phyloP scores from a whole-genome alignment of 331 rosid genomes.

The Quercus phellos region DNA sequence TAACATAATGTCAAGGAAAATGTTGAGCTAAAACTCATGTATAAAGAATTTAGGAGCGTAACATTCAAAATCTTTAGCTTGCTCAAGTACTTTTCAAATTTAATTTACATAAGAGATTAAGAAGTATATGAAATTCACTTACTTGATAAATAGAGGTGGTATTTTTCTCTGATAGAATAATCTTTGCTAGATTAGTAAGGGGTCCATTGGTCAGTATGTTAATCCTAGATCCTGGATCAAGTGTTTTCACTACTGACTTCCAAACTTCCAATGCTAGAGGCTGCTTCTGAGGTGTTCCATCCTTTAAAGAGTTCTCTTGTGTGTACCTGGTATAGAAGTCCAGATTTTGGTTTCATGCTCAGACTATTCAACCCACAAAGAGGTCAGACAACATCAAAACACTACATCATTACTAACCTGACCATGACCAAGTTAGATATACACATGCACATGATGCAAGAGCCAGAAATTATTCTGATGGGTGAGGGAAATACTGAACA shows the following conservation, averaged over 20 bases:
- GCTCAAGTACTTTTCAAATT: no score
- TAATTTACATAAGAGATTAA: no score
- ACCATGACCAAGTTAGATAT: no score
- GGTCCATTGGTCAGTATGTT: slow-evolving; percentile 89
- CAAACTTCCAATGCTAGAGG: slow-evolving; percentile 70
- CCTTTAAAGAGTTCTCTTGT: slow-evolving; percentile 49
- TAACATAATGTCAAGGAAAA: neutral
- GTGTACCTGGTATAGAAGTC: slow-evolving; percentile 51
- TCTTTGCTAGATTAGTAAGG: slow-evolving; percentile 77
- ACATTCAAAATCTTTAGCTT: no score
- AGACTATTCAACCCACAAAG: neutral
- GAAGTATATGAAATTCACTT: neutral
- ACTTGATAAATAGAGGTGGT: slow-evolving; percentile 58
- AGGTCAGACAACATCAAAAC: no score
- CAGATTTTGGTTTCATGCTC: slow-evolving; percentile 1
- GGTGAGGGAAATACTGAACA: no score
- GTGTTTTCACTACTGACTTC: slow-evolving; percentile 47
- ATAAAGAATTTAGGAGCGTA: no score
- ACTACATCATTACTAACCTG: no score
- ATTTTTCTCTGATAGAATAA: slow-evolving; percentile 36
- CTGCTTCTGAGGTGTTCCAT: slow-evolving; percentile 67
- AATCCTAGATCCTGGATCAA: slow-evolving; percentile 52
- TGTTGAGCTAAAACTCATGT: neutral
- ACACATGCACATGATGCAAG: no score
- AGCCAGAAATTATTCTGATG: no score